A percentile compares a stretch with the other conserved stretches of the same genome.
Conservation (phyloP, 2,329 filamentous ascomycete genomes). For the Dryadomyces quercus-mongolicae region DNA sequence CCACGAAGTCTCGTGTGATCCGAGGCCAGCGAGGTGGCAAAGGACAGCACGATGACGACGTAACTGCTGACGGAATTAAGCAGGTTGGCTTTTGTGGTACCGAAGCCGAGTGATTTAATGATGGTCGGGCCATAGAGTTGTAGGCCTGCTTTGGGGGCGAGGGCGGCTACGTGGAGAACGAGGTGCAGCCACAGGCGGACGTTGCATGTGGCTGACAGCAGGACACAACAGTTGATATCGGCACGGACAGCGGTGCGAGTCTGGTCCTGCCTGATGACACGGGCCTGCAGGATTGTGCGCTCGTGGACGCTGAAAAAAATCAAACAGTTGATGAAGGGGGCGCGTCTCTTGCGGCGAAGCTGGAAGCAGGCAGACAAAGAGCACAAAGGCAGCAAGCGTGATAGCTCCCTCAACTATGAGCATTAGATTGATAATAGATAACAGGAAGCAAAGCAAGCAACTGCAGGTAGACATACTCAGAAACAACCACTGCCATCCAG, state of each 20-base stretch:
- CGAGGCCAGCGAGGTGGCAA: neutral
- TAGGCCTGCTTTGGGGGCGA: neutral
- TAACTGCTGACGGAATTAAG: conserved; percentile 1
- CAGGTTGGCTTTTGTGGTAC: neutral
- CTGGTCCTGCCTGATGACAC: neutral
- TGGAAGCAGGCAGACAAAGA: neutral
- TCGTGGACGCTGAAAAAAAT: neutral
- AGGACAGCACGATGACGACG: neutral
- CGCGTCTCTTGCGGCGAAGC: neutral
- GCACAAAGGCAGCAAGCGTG: neutral
- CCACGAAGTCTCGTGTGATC: neutral
- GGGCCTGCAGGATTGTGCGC: neutral
- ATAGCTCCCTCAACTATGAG: neutral
- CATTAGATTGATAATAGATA: too few relatives aligned
- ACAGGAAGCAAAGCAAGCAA: too few relatives aligned
- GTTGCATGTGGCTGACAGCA: neutral
- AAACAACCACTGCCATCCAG: neutral
- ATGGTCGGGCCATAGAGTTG: neutral
- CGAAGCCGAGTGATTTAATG: neutral
- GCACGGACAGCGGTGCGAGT: neutral
- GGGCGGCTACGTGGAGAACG: neutral
- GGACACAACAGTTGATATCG: neutral
- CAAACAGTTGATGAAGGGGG: neutral
- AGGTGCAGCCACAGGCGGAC: neutral
- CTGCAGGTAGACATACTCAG: neutral